These are phyloP conservation scores for Diaporthe caulivora DNA, from an alignment of 2,329 filamentous ascomycete species.

Conservation along the genomic window DNA sequence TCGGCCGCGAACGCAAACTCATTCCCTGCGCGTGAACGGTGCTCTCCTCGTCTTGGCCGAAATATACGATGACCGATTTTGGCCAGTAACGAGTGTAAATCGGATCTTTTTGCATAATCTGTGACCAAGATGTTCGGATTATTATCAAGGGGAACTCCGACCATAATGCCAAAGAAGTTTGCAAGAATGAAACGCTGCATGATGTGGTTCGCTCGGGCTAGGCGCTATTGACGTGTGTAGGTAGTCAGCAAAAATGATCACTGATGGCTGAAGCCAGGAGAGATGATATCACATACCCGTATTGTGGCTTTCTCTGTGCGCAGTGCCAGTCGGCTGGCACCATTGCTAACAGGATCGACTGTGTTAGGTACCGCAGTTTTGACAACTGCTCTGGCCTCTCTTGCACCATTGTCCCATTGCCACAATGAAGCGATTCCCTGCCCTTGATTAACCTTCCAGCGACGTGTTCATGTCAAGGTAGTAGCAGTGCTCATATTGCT, in stretches of 20 bases:
- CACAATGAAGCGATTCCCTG: background rate
- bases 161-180: background rate
- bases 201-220: constrained; percentile 21
- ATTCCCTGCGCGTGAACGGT: too few species aligned
- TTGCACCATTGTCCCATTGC: background rate
- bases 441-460: background rate
- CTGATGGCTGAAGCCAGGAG: background rate
- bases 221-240: background rate
- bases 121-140: background rate
- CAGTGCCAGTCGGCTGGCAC: background rate
- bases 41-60: background rate
- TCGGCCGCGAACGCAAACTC: background rate
- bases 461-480: background rate
- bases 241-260: background rate
- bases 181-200: constrained; percentile 2
- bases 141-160: background rate
- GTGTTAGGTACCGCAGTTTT: background rate
- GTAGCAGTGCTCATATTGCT: too few species aligned
- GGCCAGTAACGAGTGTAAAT: background rate
- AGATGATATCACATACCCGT: background rate
- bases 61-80: background rate
- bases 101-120: background rate
- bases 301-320: background rate
- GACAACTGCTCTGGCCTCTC: background rate
- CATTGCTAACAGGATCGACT: background rate